Conservation (phyloP, 2,329 filamentous ascomycete genomes). For the Phaeoacremonium minimum region DNA sequence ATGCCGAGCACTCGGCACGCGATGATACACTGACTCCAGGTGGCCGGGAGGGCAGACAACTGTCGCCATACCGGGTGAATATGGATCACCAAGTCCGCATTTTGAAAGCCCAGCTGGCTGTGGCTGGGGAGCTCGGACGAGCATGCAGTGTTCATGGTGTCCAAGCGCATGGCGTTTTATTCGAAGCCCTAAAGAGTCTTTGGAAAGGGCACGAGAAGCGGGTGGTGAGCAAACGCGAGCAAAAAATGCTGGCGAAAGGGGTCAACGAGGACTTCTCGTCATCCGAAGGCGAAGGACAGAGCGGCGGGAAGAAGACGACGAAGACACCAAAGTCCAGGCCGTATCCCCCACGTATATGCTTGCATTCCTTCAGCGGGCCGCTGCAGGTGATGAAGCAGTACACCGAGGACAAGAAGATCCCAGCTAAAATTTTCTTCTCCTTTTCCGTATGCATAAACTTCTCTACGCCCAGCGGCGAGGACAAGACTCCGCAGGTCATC, state of each 20-base stretch:
- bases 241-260: conserved; percentile 39
- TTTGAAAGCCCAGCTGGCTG: conserved; percentile 62
- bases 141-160: conserved; percentile 71
- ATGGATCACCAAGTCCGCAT: conserved; percentile 66
- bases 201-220: conserved; percentile 69
- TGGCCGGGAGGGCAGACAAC: conserved; percentile 62
- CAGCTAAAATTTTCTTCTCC: conserved; percentile 78
- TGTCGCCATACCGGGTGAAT: conserved; percentile 65
- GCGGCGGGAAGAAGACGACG: conserved; percentile 1
- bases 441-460: conserved; percentile 85
- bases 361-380: conserved; percentile 88
- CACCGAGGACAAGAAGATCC: conserved; percentile 64
- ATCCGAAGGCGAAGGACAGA: conserved; percentile 7
- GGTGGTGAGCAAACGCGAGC: conserved; percentile 56
- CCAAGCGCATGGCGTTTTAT: conserved; percentile 68
- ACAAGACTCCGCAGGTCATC: conserved; percentile 60
- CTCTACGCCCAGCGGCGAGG: conserved; percentile 41
- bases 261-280: conserved; percentile 39
- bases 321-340: conserved; percentile 39
- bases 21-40: conserved; percentile 58
- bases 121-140: conserved; percentile 64
- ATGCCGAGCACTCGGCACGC: conserved; percentile 29
- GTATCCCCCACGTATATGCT: conserved; percentile 83
- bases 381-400: conserved; percentile 75
- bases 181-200: conserved; percentile 57